These are phyloP conservation scores for Trichoderma arundinaceum DNA, from an alignment of 2,329 filamentous ascomycete genomes.

Conservation along the genomic window DNA sequence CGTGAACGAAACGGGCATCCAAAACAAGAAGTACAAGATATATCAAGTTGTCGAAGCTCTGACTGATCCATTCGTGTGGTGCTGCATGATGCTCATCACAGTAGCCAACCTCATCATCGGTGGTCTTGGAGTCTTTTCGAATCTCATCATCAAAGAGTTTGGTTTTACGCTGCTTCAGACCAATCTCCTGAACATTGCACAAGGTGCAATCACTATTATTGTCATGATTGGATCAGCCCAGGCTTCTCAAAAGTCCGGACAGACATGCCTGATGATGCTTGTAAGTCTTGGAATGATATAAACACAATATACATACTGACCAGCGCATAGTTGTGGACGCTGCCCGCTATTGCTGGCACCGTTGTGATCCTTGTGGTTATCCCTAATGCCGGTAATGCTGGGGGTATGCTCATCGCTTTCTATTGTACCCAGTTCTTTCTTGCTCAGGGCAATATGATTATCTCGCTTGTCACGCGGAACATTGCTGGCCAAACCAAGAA, in stretches of 20 bases:
- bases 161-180: background rate
- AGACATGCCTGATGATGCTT: background rate
- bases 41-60: constrained; percentile 6
- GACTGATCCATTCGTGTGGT: constrained; percentile 3
- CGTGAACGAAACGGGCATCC: background rate
- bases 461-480: constrained; percentile 7
- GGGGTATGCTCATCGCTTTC: background rate
- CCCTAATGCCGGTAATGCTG: background rate
- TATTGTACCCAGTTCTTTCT: background rate
- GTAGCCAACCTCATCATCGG: background rate
- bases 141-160: background rate
- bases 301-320: background rate
- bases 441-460: constrained; percentile 5
- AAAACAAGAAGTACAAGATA: constrained; percentile 6
- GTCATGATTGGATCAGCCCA: background rate
- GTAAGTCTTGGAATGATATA: background rate
- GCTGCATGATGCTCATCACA: background rate
- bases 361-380: background rate
- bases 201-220: background rate
- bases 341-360: background rate
- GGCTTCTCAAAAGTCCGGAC: background rate
- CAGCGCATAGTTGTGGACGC: background rate
- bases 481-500: constrained; percentile 12
- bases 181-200: background rate
- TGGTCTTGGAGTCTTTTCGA: background rate